phyloP scores from a whole-genome alignment of 306 rosid genomes.

The Pterocarpus macrocarpus region DNA sequence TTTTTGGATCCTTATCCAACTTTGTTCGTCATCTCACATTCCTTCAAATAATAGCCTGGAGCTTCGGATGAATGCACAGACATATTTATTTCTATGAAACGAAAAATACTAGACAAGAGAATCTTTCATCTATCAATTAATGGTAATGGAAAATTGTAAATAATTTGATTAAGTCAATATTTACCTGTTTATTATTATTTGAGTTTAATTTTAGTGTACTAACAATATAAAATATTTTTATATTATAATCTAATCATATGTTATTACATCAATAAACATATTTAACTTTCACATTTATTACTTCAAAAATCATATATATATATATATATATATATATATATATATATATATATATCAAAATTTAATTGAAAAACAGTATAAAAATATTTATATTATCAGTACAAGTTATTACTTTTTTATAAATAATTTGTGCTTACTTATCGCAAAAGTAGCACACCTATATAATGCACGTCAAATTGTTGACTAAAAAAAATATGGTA shows the following conservation, averaged over 20 bases:
- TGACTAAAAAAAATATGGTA: constrained; percentile 27
- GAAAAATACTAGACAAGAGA: background rate
- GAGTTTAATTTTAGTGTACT: no score
- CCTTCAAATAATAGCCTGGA: background rate
- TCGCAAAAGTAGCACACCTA: background rate
- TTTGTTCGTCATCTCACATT: background rate
- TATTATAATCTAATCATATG: no score
- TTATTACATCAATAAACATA: no score
- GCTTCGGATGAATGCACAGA: background rate
- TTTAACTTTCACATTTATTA: no score
- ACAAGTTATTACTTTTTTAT: background rate
- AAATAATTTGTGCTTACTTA: background rate
- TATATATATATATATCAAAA: no score
- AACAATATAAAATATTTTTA: no score
- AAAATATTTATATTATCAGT: no score
- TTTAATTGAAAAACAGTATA: no score
- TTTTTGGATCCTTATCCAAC: constrained; percentile 26
- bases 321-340: no score
- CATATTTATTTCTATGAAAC: background rate
- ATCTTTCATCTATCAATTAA: background rate
- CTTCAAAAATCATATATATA: no score
- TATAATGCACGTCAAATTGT: constrained; percentile 18
- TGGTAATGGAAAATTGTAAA: background rate
- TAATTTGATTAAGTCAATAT: background rate
- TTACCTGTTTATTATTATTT: background rate